Conservation (phyloP, 257 asterid genomes). For the Cruciata laevipes region DNA sequence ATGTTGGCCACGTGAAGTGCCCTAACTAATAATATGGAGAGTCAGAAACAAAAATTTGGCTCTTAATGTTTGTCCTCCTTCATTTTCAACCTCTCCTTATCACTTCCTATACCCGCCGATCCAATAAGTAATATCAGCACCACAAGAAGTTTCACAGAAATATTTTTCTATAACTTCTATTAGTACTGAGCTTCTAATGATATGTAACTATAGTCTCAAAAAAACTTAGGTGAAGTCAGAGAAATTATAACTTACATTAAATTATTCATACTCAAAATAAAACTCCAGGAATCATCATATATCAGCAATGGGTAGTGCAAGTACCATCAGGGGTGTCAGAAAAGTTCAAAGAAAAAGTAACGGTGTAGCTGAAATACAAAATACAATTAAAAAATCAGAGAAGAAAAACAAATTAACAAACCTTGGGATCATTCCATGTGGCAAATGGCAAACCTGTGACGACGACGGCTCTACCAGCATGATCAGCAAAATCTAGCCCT, state of each 20-base stretch:
- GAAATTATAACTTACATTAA: neutral
- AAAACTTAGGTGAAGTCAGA: too few relatives aligned
- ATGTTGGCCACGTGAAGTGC: neutral
- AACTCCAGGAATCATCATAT: neutral
- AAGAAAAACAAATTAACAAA: conserved; percentile 29
- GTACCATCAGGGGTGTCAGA: neutral
- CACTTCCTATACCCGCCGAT: neutral
- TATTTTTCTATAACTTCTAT: neutral
- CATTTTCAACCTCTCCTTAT: neutral
- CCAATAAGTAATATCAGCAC: neutral
- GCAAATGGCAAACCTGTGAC: conserved; percentile 94
- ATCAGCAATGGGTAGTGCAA: conserved; percentile 1
- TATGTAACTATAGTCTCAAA: neutral
- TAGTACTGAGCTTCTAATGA: neutral
- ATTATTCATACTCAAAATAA: neutral
- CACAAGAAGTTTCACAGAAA: neutral
- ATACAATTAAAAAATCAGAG: neutral
- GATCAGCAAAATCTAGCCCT: conserved; percentile 97
- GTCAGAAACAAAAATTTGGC: too few relatives aligned
- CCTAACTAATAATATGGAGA: neutral
- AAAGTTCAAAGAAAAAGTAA: neutral
- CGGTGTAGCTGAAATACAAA: neutral
- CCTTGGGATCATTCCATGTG: conserved; percentile 86
- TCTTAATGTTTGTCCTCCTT: neutral
- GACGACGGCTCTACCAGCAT: conserved; percentile 97